Percentiles rank a stretch among this genome's conserved stretches.
phyloP scores from a whole-genome alignment of 2,329 filamentous ascomycete species.

The Orbilia quercus region DNA sequence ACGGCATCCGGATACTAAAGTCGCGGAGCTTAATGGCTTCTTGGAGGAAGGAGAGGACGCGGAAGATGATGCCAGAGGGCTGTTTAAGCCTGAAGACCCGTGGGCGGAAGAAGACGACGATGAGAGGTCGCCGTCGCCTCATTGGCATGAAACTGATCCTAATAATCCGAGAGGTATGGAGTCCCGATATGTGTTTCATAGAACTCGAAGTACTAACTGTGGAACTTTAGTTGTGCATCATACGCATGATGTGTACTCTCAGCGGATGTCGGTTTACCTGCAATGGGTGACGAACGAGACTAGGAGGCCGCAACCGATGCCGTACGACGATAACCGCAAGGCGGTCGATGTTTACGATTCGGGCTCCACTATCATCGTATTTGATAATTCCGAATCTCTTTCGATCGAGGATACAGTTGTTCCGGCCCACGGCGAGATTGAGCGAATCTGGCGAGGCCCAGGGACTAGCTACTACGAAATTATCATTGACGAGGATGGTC shows the following conservation, averaged over 20 bases:
- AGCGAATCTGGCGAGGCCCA: constrained; percentile 68
- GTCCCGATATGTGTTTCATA: no score
- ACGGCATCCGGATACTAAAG: constrained; percentile 62
- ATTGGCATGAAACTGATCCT: constrained; percentile 48
- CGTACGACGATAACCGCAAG: constrained; percentile 61
- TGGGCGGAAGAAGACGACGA: constrained; percentile 28
- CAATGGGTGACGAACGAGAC: constrained; percentile 66
- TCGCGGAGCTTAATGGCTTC: constrained; percentile 68
- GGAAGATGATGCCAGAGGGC: constrained; percentile 16
- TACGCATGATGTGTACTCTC: constrained; percentile 67
- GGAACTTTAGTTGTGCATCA: constrained; percentile 63
- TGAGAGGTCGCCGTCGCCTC: constrained; percentile 44
- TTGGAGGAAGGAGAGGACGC: constrained; percentile 39
- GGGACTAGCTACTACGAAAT: constrained; percentile 65
- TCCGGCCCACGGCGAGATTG: constrained; percentile 66
- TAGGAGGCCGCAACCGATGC: constrained; percentile 61
- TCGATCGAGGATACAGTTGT: constrained; percentile 67
- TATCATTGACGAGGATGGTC: constrained; percentile 64
- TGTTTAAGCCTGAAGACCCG: constrained; percentile 19
- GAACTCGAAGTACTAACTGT: no score
- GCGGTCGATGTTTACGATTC: constrained; percentile 66
- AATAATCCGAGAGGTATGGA: constrained; percentile 47
- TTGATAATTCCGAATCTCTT: constrained; percentile 67
- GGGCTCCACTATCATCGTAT: constrained; percentile 67
- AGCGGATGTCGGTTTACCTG: constrained; percentile 67